Evolutionary conservation across 2,329 filamentous ascomycete species (phyloP).

Genomic region (Helotiales sp.): DNA sequence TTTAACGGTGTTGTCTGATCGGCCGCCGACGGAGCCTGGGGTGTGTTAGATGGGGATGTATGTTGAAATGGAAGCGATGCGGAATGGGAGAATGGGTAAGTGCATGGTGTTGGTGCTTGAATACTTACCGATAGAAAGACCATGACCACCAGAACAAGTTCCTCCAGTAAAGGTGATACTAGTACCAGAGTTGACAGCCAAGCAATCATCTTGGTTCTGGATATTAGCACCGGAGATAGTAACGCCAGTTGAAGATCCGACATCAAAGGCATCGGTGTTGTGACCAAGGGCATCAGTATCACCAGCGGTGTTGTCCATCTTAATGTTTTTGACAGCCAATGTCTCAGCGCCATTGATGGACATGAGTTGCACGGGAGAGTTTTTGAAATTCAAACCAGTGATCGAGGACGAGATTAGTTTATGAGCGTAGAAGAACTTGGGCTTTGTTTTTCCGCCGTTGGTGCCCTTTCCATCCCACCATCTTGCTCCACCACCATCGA

Average conservation of each 20-base stretch:
- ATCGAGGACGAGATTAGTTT: slow-evolving; percentile 50
- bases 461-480: slow-evolving; percentile 63
- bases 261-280: slow-evolving; percentile 57
- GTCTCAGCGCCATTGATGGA: slow-evolving; percentile 41
- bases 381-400: slow-evolving; percentile 48
- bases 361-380: slow-evolving; percentile 49
- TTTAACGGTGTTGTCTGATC: slow-evolving; percentile 52
- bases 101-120: not conserved
- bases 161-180: slow-evolving; percentile 31
- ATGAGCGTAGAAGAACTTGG: slow-evolving; percentile 60
- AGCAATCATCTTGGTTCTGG: slow-evolving; percentile 60
- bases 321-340: slow-evolving; percentile 49
- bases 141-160: slow-evolving; percentile 36
- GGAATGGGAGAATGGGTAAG: no score
- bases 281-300: slow-evolving; percentile 40
- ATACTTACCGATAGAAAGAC: slow-evolving; percentile 50
- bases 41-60: not conserved
- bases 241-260: slow-evolving; percentile 45
- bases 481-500: slow-evolving; percentile 53
- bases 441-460: slow-evolving; percentile 60
- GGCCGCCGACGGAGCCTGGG: slow-evolving; percentile 51
- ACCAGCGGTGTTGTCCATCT: slow-evolving; percentile 56
- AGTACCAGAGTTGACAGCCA: slow-evolving; percentile 57
- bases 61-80: no score
- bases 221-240: slow-evolving; percentile 50